Percentiles rank a stretch among this genome's conserved stretches.
Conservation (phyloP, 1,139 yeast species). For the Candida labiduridarum region DNA sequence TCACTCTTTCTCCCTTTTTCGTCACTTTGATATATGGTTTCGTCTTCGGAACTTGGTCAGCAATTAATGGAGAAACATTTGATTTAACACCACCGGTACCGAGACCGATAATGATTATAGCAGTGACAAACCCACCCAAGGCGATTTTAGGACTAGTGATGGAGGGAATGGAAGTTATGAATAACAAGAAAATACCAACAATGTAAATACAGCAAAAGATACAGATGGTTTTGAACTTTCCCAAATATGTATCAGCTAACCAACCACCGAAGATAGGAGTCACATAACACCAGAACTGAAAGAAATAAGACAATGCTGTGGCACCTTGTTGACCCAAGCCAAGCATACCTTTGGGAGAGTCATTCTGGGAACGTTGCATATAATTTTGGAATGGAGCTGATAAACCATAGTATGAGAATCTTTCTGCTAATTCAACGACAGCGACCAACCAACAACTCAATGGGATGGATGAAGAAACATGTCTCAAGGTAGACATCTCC, state of each 20-base stretch:
- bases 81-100: slow-evolving; percentile 85
- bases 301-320: slow-evolving; percentile 71
- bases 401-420: slow-evolving; percentile 81
- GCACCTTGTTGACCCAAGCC: slow-evolving; percentile 65
- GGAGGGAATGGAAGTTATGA: slow-evolving; percentile 70
- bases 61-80: slow-evolving; percentile 74
- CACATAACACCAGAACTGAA: slow-evolving; percentile 80
- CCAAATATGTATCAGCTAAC: slow-evolving; percentile 72
- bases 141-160: slow-evolving; percentile 50
- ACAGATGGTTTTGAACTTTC: slow-evolving; percentile 69
- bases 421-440: slow-evolving; percentile 74
- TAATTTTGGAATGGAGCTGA: slow-evolving; percentile 76
- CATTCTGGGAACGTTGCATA: slow-evolving; percentile 55
- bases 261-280: slow-evolving; percentile 80
- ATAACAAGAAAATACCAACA: slow-evolving; percentile 61
- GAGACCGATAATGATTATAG: slow-evolving; percentile 68
- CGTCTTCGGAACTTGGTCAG: slow-evolving; percentile 62
- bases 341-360: slow-evolving; percentile 60
- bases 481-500: slow-evolving; percentile 41
- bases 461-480: slow-evolving; percentile 42
- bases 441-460: slow-evolving; percentile 69
- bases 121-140: slow-evolving; percentile 55
- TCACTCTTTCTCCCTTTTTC: slow-evolving; percentile 38
- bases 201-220: slow-evolving; percentile 61
- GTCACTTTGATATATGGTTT: slow-evolving; percentile 35